A percentile compares a stretch with the other conserved stretches of the same genome.
Conservation (phyloP, 805 yeast species). For the Teunomyces kruisii region DNA sequence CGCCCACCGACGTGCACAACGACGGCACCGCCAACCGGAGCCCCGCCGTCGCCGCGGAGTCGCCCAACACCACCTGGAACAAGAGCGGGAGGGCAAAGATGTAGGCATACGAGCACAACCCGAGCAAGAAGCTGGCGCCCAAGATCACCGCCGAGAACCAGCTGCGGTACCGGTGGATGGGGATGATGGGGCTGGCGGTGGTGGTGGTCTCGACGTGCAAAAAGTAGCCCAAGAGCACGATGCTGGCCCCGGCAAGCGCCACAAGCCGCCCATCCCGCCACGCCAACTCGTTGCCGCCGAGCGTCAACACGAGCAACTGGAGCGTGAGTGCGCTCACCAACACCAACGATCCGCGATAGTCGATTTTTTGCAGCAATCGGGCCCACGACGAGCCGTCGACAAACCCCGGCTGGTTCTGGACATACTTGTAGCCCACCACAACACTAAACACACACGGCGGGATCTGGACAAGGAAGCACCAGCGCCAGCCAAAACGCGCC, state of each 20-base stretch:
- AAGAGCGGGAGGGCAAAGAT: constrained; percentile 42
- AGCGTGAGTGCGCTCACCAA: constrained; percentile 31
- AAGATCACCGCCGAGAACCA: constrained; percentile 22
- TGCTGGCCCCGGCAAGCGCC: constrained; percentile 13
- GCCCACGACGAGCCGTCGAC: constrained; percentile 5
- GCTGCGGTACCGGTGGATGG: constrained; percentile 23
- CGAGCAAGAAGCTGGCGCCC: constrained; percentile 34
- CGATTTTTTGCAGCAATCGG: constrained; percentile 24
- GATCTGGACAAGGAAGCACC: constrained; percentile 53
- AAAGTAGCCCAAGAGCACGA: constrained; percentile 11
- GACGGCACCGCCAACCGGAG: constrained; percentile 42
- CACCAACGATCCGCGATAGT: constrained; percentile 31
- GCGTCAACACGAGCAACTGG: constrained; percentile 26
- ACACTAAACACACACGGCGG: constrained; percentile 50
- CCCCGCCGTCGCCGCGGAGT: constrained; percentile 16
- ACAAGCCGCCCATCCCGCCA: constrained; percentile 14
- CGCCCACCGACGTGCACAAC: constrained; percentile 43
- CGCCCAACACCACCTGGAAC: constrained; percentile 42
- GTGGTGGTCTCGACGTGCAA: constrained; percentile 21
- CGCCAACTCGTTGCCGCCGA: constrained; percentile 20
- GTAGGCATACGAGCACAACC: constrained; percentile 40
- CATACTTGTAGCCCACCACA: constrained; percentile 24
- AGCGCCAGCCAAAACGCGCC: constrained; percentile 62
- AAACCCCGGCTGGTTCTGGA: constrained; percentile 27
- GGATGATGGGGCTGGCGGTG: constrained; percentile 31